Conservation (phyloP, 371 early-diverging fungal species). For the Mortierella sp. region DNA sequence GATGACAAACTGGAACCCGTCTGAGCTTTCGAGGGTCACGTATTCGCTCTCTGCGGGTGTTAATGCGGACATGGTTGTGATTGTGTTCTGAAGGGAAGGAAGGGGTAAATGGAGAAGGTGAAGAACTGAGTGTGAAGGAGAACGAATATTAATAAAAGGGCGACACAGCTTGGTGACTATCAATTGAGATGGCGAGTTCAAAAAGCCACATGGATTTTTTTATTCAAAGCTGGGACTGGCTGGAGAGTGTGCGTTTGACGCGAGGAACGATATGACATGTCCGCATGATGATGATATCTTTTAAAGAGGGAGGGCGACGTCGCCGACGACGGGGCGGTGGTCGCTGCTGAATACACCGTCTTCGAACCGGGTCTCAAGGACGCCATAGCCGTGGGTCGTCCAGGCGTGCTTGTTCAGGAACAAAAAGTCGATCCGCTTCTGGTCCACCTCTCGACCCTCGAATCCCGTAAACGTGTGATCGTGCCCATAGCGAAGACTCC, state of each 20-base stretch:
- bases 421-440: slow-evolving; percentile 57
- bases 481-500: slow-evolving; percentile 59
- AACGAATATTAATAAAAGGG: not conserved
- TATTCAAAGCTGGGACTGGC: not conserved
- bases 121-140: not conserved
- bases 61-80: slow-evolving; percentile 20
- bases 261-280: not conserved
- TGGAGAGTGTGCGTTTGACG: not conserved
- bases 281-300: not conserved
- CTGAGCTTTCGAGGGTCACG: slow-evolving; percentile 87
- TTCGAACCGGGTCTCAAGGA: slow-evolving; percentile 60
- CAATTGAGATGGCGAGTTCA: not conserved
- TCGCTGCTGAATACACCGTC: slow-evolving; percentile 63
- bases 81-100: not conserved
- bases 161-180: not conserved
- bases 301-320: slow-evolving; percentile 5
- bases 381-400: slow-evolving; percentile 52
- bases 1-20: slow-evolving; percentile 92
- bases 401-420: slow-evolving; percentile 22
- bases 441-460: slow-evolving; percentile 51
- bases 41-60: slow-evolving; percentile 59
- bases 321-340: slow-evolving; percentile 65
- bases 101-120: not conserved
- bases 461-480: slow-evolving; percentile 64
- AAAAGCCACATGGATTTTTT: not conserved